Conservation (phyloP, 176 grass and related monocot species). For the Bothriochloa decipiens region DNA sequence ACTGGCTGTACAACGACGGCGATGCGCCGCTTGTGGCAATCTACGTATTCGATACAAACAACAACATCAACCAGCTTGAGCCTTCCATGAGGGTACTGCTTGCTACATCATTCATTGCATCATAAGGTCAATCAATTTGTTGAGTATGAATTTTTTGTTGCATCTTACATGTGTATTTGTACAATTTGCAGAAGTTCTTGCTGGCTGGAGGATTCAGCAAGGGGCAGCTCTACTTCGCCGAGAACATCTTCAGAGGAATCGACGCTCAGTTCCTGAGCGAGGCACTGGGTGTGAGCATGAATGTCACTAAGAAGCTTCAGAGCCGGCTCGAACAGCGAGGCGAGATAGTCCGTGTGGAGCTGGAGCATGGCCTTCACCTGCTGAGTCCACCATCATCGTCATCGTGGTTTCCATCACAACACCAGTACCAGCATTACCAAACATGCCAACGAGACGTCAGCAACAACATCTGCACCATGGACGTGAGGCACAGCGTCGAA, state of each 20-base stretch:
- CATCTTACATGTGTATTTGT: neutral
- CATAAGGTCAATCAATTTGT: neutral
- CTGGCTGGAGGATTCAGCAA: neutral
- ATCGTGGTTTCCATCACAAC: neutral
- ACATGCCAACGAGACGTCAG: neutral
- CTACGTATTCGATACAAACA: slow-evolving; percentile 12
- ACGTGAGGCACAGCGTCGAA: neutral
- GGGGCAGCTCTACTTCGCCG: neutral
- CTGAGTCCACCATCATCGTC: neutral
- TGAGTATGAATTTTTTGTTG: neutral
- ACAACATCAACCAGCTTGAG: neutral
- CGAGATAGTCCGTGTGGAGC: neutral
- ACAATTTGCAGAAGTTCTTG: neutral
- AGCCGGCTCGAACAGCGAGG: neutral
- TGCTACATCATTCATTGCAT: neutral
- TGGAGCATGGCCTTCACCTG: neutral
- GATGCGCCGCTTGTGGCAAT: neutral
- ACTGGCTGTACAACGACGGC: neutral
- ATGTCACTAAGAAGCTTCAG: neutral
- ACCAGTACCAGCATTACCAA: neutral
- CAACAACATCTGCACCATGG: neutral
- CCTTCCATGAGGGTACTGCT: neutral
- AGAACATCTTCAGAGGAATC: neutral
- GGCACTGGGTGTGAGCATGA: neutral
- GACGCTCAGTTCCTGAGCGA: neutral